A percentile compares a stretch with the other conserved stretches of the same genome.
These are phyloP conservation scores for Arbutus unedo DNA, from an alignment of 148 eudicot species.

Conservation along the genomic window DNA sequence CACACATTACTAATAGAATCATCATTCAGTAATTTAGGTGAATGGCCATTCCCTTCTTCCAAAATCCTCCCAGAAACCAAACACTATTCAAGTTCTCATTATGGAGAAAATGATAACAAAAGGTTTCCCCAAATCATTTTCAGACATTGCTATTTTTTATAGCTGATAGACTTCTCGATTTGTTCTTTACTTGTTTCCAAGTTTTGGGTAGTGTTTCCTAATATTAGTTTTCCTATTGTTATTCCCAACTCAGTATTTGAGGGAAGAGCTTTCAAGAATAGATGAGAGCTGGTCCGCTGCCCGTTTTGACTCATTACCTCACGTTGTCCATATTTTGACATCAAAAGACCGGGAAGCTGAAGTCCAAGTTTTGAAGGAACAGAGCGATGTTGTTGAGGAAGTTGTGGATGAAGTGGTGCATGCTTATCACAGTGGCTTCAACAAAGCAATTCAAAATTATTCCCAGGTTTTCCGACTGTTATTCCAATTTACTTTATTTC, in stretches of 20 bases:
- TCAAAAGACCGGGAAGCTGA: constrained; percentile 90
- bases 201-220: constrained; percentile 1
- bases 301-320: constrained; percentile 92
- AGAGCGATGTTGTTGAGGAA: constrained; percentile 89
- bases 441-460: constrained; percentile 98
- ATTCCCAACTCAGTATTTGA: constrained; percentile 52
- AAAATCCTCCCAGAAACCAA: background rate
- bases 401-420: constrained; percentile 99
- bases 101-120: background rate
- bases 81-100: background rate
- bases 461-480: constrained; percentile 63
- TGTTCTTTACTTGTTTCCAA: background rate
- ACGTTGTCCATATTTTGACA: constrained; percentile 89
- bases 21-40: background rate
- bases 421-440: constrained; percentile 95
- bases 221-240: background rate
- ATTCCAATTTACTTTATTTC: constrained; percentile 1
- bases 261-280: constrained; percentile 67
- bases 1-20: background rate
- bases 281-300: constrained; percentile 94
- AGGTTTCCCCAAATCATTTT: background rate
- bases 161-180: background rate
- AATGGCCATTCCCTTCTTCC: background rate
- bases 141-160: background rate
- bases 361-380: constrained; percentile 67